phyloP scores from a whole-genome alignment of 2,329 filamentous ascomycete species.

The Penicillium decumbens region DNA sequence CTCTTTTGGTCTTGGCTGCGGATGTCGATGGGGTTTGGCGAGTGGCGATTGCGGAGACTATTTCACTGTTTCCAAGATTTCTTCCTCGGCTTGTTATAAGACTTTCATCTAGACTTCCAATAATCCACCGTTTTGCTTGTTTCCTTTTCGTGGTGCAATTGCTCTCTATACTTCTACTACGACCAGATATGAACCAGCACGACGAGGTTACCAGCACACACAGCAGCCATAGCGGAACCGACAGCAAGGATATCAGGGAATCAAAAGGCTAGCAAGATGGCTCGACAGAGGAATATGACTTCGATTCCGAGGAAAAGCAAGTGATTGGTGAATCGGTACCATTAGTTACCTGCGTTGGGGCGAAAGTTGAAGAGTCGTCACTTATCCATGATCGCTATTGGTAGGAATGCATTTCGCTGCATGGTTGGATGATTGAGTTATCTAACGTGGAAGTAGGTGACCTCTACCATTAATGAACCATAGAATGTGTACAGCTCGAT shows the following conservation, averaged over 20 bases:
- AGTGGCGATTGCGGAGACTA: background rate
- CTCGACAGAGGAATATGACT: background rate
- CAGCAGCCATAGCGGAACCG: background rate
- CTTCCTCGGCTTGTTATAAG: background rate
- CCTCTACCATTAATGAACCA: background rate
- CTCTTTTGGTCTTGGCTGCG: background rate
- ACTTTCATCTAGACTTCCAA: background rate
- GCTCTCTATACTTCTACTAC: background rate
- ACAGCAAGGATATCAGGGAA: background rate
- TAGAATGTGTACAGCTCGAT: background rate
- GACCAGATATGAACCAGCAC: background rate
- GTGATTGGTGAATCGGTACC: background rate
- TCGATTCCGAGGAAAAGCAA: background rate
- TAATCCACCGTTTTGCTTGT: background rate
- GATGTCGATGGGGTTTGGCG: background rate
- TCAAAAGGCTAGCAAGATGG: background rate
- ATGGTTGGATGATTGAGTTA: no score
- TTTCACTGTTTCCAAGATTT: background rate
- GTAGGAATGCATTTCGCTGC: background rate
- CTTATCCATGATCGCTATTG: constrained; percentile 11
- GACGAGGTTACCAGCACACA: background rate
- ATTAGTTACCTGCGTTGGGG: constrained; percentile 1
- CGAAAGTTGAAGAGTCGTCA: constrained; percentile 15
- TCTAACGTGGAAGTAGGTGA: background rate
- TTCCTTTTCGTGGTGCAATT: background rate